Percentiles rank a stretch among this genome's conserved stretches.
Conservation (phyloP, 2,329 filamentous ascomycete genomes). For the Fusarium sp. region DNA sequence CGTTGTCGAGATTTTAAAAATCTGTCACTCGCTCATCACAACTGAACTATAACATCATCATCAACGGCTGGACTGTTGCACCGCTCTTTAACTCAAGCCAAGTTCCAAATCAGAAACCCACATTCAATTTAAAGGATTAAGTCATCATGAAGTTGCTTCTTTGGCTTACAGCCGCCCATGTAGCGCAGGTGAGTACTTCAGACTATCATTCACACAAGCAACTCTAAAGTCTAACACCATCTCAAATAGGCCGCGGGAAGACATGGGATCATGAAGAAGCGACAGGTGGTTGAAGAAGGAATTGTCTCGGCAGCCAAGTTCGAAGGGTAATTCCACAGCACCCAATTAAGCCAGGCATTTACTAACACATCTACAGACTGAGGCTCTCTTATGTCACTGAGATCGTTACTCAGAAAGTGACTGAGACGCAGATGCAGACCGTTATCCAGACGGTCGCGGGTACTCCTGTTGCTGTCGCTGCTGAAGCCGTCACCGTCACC, state of each 20-base stretch:
- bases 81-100: slow-evolving; percentile 17
- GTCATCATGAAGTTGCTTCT: slow-evolving; percentile 33
- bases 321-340: slow-evolving; percentile 41
- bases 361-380: slow-evolving; percentile 35
- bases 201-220: neutral
- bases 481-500: slow-evolving; percentile 40
- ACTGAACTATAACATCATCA: neutral
- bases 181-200: slow-evolving; percentile 37
- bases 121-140: neutral
- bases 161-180: slow-evolving; percentile 39
- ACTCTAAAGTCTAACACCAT: slow-evolving; percentile 9
- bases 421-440: slow-evolving; percentile 32
- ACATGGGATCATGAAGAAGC: slow-evolving; percentile 33
- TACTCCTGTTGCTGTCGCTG: slow-evolving; percentile 6
- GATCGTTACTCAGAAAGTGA: slow-evolving; percentile 42
- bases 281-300: slow-evolving; percentile 30
- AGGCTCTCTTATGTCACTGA: slow-evolving; percentile 46
- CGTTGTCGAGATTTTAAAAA: slow-evolving; percentile 6
- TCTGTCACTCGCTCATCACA: slow-evolving; percentile 29
- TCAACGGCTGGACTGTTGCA: slow-evolving; percentile 49
- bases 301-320: slow-evolving; percentile 33
- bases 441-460: slow-evolving; percentile 29
- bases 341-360: too few species aligned
- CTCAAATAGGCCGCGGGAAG: slow-evolving; percentile 38
- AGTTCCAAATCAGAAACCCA: slow-evolving; percentile 20